Evolutionary conservation across 176 grass and related monocot species (phyloP).

Genomic region (Oryza meyeriana): DNA sequence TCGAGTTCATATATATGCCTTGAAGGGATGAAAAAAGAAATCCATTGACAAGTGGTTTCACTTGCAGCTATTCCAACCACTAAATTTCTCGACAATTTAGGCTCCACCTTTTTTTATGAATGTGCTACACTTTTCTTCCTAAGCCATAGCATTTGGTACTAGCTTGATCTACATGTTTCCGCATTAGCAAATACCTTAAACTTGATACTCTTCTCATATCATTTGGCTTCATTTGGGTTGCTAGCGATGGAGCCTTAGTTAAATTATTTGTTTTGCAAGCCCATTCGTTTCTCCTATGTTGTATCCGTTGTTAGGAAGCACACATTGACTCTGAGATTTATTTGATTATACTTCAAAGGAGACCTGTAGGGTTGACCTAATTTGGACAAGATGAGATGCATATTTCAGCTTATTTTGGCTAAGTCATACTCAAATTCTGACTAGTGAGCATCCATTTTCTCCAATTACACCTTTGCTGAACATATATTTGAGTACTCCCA

Average conservation of each 20-base stretch:
- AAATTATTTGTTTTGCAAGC: background rate
- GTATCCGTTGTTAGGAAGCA: background rate
- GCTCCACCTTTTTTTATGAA: background rate
- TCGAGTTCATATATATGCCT: background rate
- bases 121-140: background rate
- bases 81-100: background rate
- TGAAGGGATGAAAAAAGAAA: background rate
- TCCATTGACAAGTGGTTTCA: background rate
- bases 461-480: background rate
- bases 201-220: background rate
- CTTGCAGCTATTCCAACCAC: background rate
- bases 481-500: background rate
- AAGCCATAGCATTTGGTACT: background rate
- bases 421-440: constrained; percentile 10
- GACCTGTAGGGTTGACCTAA: background rate
- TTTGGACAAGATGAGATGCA: background rate
- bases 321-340: background rate
- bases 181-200: background rate
- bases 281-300: background rate
- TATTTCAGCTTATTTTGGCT: background rate
- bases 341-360: background rate
- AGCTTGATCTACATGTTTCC: background rate
- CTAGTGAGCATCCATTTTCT: background rate
- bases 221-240: background rate
- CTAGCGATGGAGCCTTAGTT: background rate